These are phyloP conservation scores for Metschnikowia baotianmanensis DNA, from an alignment of 805 yeast genomes.

Conservation along the genomic window DNA sequence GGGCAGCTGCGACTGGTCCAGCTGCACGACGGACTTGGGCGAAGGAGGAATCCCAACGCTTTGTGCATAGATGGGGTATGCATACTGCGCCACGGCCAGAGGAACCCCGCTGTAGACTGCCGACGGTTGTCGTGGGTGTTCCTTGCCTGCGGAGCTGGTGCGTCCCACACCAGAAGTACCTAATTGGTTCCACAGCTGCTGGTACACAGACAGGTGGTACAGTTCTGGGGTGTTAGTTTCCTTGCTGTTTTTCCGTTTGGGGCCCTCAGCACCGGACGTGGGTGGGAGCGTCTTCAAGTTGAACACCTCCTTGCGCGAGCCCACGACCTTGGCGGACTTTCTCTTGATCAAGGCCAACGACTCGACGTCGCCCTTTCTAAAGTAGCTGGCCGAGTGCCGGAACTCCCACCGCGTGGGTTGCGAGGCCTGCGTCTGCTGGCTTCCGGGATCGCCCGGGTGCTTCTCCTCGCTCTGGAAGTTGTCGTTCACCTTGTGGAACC, in stretches of 20 bases:
- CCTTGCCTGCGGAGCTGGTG: constrained; percentile 2
- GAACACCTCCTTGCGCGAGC: constrained; percentile 39
- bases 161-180: constrained; percentile 5
- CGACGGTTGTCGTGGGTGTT: constrained; percentile 6
- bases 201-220: constrained; percentile 21
- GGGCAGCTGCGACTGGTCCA: constrained; percentile 12
- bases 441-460: constrained; percentile 7
- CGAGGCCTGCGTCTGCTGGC: constrained; percentile 18
- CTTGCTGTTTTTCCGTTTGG: constrained; percentile 3
- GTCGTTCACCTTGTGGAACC: constrained; percentile 45
- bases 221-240: constrained; percentile 12
- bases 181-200: constrained; percentile 21
- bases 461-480: constrained; percentile 29
- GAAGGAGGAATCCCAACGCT: constrained; percentile 14
- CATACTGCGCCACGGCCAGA: constrained; percentile 10
- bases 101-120: constrained; percentile 2
- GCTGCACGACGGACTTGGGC: constrained; percentile 14
- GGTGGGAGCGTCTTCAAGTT: constrained; percentile 34
- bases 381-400: constrained; percentile 74
- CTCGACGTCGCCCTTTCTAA: constrained; percentile 78
- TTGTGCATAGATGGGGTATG: constrained; percentile 12
- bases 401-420: constrained; percentile 70
- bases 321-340: constrained; percentile 50
- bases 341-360: constrained; percentile 74
- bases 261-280: constrained; percentile 17